Evolutionary conservation across 2,329 filamentous ascomycete genomes (phyloP), one percentile per base, ranked within the genome.

Genomic region (Niveomyces coronatus): DNA sequence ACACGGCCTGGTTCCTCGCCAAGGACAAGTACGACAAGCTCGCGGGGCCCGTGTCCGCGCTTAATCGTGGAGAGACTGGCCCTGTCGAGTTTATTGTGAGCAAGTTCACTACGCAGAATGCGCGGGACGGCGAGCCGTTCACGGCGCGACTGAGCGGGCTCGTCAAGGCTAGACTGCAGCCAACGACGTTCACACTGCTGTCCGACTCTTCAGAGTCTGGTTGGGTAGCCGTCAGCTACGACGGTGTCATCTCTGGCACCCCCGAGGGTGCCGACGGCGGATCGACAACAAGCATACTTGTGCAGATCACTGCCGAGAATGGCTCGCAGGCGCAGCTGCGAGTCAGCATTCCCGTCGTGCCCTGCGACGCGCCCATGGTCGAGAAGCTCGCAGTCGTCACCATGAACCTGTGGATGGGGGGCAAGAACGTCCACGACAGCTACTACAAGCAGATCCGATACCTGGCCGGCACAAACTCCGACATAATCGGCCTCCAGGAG

Each of bases 371-470:
- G 3, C 42, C 47, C 5, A 52, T 65, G 3, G 49, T 65, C 2
- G 49, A 55, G 9, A 35, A 56, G 17, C 46, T 65, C 23, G 51
- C 50, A 28, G 54, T 64, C 10, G 46, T 64, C 34, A 52, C 57
- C 4, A 57, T 53, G 40, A 66, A 66, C 48, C 49, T 65, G 36
- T 65, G 63, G 63, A 45, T 52, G 32, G 58, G 60, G 4, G 62
- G 60, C 31, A 52, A 52, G 3, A 43, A 49, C 8, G 54, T 65
- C 22, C 53, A 54, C 19, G 45, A 56, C 43, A 60, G 56, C 41
- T 57, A 62, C 41, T 48, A 49, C 30, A 65, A 64, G 49, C 61
- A 63, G 39, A 47, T 64, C 14, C 46, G 44, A 4, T 61, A 60
- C 46, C 48, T 65, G 5, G 45, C 48, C 18, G 45, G 47, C 3